phyloP scores from a whole-genome alignment of 768 basidiomycete species.

The Suillus fuscotomentosus region DNA sequence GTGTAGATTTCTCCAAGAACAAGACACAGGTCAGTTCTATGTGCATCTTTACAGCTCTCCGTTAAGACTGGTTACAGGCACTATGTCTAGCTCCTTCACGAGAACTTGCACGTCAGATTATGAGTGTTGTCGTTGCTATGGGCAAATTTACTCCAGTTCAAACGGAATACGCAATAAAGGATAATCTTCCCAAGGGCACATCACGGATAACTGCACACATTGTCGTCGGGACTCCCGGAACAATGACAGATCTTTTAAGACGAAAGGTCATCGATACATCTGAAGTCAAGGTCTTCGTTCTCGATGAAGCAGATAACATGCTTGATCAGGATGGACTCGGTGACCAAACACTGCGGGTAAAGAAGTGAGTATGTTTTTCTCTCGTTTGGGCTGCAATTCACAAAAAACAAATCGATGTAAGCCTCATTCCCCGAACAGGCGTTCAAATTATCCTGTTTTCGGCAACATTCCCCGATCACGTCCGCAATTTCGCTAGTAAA shows the following conservation, averaged over 20 bases:
- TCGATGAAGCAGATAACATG: conserved; percentile 99
- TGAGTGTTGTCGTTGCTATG: conserved; percentile 92
- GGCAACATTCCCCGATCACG: conserved; percentile 95
- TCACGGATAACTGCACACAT: conserved; percentile 81
- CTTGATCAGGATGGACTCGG: conserved; percentile 91
- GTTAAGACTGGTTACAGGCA: conserved; percentile 51
- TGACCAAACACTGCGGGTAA: conserved; percentile 90
- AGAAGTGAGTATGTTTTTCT: conserved; percentile 62
- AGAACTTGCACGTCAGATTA: conserved; percentile 96
- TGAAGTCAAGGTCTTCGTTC: conserved; percentile 86
- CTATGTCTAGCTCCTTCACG: conserved; percentile 97
- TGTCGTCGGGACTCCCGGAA: conserved; percentile 95
- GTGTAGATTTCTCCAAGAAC: conserved; percentile 80
- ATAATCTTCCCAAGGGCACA: conserved; percentile 66
- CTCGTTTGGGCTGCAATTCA: conserved; percentile 14
- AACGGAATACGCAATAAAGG: conserved; percentile 95
- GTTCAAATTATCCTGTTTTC: conserved; percentile 95
- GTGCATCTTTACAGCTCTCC: neutral
- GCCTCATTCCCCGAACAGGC: conserved; percentile 56
- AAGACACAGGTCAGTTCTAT: conserved; percentile 70
- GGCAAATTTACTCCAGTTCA: conserved; percentile 93
- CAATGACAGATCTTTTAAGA: conserved; percentile 84
- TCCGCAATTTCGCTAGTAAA: conserved; percentile 86
- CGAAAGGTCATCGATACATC: conserved; percentile 75
- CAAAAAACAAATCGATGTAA: conserved; percentile 20